Conservation (phyloP, 768 basidiomycete species). For the Panaeolus cyanescens region DNA sequence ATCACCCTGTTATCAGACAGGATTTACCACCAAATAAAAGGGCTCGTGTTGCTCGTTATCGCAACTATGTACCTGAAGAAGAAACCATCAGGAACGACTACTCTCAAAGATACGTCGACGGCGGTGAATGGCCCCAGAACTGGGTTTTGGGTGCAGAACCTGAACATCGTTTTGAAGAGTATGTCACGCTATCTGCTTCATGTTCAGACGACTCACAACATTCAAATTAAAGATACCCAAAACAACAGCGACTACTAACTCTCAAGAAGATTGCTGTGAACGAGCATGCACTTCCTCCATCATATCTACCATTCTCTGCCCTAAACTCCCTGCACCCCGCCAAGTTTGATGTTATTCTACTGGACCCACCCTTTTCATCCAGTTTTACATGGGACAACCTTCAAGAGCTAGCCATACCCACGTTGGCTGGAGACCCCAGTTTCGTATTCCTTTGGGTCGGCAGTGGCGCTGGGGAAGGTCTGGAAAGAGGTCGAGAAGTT, state of each 20-base stretch:
- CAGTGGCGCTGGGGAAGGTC: conserved; percentile 83
- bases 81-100: conserved; percentile 98
- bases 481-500: conserved; percentile 90
- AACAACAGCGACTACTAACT: conserved; percentile 80
- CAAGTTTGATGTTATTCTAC: conserved; percentile 90
- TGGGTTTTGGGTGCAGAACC: conserved; percentile 90
- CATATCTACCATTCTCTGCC: conserved; percentile 65
- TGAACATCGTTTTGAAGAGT: conserved; percentile 94
- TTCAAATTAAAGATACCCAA: conserved; percentile 74
- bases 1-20: conserved; percentile 34
- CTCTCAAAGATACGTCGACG: conserved; percentile 85
- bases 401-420: conserved; percentile 77
- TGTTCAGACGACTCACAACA: neutral
- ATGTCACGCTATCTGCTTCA: conserved; percentile 32
- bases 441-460: conserved; percentile 98
- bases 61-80: conserved; percentile 89
- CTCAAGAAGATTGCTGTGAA: conserved; percentile 83
- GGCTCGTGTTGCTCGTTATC: conserved; percentile 67
- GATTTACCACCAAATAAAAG: conserved; percentile 69
- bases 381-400: conserved; percentile 86
- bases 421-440: conserved; percentile 86
- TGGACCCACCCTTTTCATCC: conserved; percentile 89
- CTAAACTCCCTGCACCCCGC: conserved; percentile 56
- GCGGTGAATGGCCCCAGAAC: conserved; percentile 93
- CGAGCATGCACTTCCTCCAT: conserved; percentile 68